Conservation (phyloP, 1,284 basidiomycete genomes). For the Polyporus tsugae region DNA sequence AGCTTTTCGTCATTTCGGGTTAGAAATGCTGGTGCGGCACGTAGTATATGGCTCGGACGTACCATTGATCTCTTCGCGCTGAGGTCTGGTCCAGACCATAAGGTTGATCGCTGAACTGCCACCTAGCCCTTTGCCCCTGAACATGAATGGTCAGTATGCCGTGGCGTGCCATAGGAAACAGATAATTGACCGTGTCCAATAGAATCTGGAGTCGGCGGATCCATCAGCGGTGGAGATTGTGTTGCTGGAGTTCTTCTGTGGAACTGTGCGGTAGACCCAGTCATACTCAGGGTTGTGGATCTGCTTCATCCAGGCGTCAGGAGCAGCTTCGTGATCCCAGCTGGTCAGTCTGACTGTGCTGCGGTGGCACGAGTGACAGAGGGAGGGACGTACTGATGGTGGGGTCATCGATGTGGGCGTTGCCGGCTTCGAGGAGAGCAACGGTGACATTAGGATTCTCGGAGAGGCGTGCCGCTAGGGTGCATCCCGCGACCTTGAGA, state of each 20-base stretch:
- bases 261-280: conserved; percentile 26
- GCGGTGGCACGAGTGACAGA: too few species aligned
- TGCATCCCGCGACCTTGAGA: conserved; percentile 17
- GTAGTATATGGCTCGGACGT: background rate
- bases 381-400: conserved; percentile 21
- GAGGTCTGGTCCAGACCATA: conserved; percentile 25
- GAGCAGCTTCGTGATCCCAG: conserved; percentile 8
- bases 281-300: conserved; percentile 30
- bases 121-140: conserved; percentile 31
- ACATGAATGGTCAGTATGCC: background rate
- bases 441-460: conserved; percentile 28
- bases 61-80: conserved; percentile 30
- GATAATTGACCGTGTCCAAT: conserved; percentile 9
- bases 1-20: conserved; percentile 8
- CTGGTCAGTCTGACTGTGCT: background rate
- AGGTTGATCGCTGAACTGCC: conserved; percentile 31
- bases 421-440: conserved; percentile 31
- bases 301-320: conserved; percentile 25
- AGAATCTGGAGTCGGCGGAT: conserved; percentile 19
- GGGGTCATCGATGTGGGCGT: conserved; percentile 29
- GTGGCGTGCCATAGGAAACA: too few species aligned
- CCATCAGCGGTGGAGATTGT: conserved; percentile 1
- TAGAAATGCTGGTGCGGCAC: background rate
- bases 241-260: conserved; percentile 15
- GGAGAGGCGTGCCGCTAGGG: conserved; percentile 25